Percentiles rank a stretch among this genome's conserved stretches.
phyloP scores from a whole-genome alignment of 768 basidiomycete genomes.

The Cyathus striatus region DNA sequence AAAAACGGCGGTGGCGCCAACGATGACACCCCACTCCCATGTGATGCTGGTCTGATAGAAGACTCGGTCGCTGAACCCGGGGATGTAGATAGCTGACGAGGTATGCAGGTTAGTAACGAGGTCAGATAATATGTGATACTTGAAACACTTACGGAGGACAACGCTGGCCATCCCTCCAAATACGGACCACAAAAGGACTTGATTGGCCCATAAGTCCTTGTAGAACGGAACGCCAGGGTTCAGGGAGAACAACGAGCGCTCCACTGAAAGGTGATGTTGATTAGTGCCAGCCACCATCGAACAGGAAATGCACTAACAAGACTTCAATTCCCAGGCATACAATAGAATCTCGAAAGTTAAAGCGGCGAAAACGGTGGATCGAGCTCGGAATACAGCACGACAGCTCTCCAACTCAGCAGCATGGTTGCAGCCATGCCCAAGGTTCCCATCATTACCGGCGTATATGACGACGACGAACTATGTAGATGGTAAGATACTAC shows the following conservation, averaged over 20 bases:
- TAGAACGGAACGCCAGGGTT: conserved; percentile 28
- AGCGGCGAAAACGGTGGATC: conserved; percentile 31
- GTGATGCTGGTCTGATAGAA: conserved; percentile 3
- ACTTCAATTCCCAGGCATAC: conserved; percentile 30
- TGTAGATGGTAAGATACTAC: not conserved
- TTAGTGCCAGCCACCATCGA: too few species aligned
- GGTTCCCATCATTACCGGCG: conserved; percentile 23
- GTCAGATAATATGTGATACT: not conserved
- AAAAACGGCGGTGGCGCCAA: not conserved
- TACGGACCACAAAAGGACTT: conserved; percentile 28
- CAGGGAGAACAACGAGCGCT: conserved; percentile 30
- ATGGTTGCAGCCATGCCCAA: conserved; percentile 27
- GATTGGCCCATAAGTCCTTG: conserved; percentile 29
- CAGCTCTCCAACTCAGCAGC: conserved; percentile 14
- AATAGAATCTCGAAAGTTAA: conserved; percentile 31
- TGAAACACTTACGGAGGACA: conserved; percentile 24
- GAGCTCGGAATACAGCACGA: conserved; percentile 25
- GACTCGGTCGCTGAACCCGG: conserved; percentile 1
- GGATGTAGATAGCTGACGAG: conserved; percentile 29
- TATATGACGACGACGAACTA: conserved; percentile 34
- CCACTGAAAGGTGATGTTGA: too few species aligned
- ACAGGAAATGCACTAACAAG: too few species aligned
- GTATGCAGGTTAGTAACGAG: not conserved
- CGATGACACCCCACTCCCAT: conserved; percentile 2
- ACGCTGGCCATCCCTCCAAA: conserved; percentile 29